A percentile compares a stretch with the other conserved stretches of the same genome.
phyloP scores from a whole-genome alignment of 2,329 filamentous ascomycete genomes.

The Ilyonectria destructans region DNA sequence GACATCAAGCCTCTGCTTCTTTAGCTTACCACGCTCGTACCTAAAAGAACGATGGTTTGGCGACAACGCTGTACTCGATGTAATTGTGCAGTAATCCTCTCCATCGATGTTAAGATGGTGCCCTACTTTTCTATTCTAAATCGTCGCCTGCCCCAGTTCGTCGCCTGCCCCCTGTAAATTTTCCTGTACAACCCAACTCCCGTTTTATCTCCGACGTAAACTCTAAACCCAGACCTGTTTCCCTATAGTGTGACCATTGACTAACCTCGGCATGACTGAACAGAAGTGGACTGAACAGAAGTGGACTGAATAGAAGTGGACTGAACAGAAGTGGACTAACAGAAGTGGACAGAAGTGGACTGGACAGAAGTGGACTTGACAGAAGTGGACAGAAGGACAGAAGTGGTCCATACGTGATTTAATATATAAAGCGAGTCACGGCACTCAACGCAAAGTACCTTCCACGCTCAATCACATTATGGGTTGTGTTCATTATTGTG shows the following conservation, averaged over 20 bases:
- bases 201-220: too few relatives aligned
- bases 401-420: background rate
- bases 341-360: background rate
- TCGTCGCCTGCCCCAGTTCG: too few relatives aligned
- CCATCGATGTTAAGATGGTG: too few relatives aligned
- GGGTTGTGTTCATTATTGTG: background rate
- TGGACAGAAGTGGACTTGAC: background rate
- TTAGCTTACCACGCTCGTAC: too few relatives aligned
- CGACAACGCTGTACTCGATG: too few relatives aligned
- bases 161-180: too few relatives aligned
- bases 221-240: too few relatives aligned
- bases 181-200: too few relatives aligned
- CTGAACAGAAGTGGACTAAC: background rate
- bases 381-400: background rate
- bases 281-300: background rate
- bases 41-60: too few relatives aligned
- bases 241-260: background rate
- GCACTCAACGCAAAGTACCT: background rate
- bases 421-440: background rate
- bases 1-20: too few relatives aligned
- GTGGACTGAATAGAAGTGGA: background rate
- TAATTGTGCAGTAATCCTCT: too few relatives aligned
- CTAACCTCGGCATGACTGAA: background rate
- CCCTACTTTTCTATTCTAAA: too few relatives aligned
- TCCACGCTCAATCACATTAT: background rate